Evolutionary conservation across 805 yeast species (phyloP).

Genomic region (Pichia scutulata): DNA sequence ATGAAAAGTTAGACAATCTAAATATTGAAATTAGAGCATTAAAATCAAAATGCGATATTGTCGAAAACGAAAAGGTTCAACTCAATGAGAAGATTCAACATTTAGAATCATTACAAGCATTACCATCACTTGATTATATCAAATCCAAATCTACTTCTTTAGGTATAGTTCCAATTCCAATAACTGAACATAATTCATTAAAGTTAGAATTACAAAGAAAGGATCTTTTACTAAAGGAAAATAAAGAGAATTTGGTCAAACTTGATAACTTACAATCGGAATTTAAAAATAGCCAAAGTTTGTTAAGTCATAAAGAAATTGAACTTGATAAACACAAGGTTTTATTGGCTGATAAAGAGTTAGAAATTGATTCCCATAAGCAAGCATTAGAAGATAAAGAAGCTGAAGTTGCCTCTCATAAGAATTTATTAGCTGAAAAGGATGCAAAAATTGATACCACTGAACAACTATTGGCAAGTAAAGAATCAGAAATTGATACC

Average conservation of each 20-base stretch:
- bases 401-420: not conserved
- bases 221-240: constrained; percentile 3
- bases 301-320: too few species aligned
- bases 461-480: not conserved
- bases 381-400: not conserved
- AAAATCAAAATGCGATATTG: not conserved
- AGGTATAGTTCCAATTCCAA: constrained; percentile 17
- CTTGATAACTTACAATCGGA: not conserved
- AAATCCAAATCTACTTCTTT: constrained; percentile 12
- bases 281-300: not conserved
- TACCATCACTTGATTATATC: constrained; percentile 25
- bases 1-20: not conserved
- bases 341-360: not conserved
- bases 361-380: not conserved
- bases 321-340: too few species aligned
- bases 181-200: constrained; percentile 11
- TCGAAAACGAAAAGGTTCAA: constrained; percentile 3
- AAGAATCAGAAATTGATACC: not conserved
- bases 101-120: constrained; percentile 3
- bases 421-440: not conserved
- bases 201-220: constrained; percentile 6
- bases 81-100: constrained; percentile 4
- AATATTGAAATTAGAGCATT: not conserved
- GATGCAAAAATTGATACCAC: not conserved
- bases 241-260: not conserved